Evolutionary conservation across 1,284 basidiomycete genomes (phyloP), one percentile per base, ranked within the genome.

Genomic region (Boletus semigastroideus): DNA sequence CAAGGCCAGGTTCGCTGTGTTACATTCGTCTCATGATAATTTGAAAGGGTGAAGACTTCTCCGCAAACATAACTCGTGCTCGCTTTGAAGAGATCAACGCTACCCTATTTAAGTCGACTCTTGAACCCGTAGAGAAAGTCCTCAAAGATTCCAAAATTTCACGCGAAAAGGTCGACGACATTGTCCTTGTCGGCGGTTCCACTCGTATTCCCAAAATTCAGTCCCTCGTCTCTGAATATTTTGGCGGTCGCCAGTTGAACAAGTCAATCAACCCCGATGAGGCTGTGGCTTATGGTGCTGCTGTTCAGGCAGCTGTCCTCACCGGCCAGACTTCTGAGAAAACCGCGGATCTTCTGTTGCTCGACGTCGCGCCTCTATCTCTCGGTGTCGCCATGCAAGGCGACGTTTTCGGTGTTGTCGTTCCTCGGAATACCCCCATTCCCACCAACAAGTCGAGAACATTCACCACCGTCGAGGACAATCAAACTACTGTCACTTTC

Each of bases 121-220:
- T 99, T 56, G 96, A 98, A 60, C 97, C 97, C 53, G 97, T 99
- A 58, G 94, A 98, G 78, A 97, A 97, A 79, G 96, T 99, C 55
- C 83, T 99, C 71, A 97, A 97, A 82, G 97, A 99, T 77, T 86
- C 96, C 60, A 99, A 98, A 85, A 96, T 99, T 76, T 76, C 92
- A 63, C 89, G 90, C 61, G 91, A 94, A 71, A 98, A 98, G 84
- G 94, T 98, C 62, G 92, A 99, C 72, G 96, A 99, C 67, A 98
- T 99, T 63, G 97, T 99, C 70, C 92, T 99, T 55, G 96, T 99
- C 64, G 96, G 97, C 81, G 95, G 97, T 64, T 99, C 97, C 52
- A 99, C 97, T 63, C 96, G 97, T 86, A 99, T 99, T 73, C 96
- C 96, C 67, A 98, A 98, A 83, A 92, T 99, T 65, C 96, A 98